Evolutionary conservation across 2,329 filamentous ascomycete genomes (phyloP).

Genomic region (Sporothrix sp.): DNA sequence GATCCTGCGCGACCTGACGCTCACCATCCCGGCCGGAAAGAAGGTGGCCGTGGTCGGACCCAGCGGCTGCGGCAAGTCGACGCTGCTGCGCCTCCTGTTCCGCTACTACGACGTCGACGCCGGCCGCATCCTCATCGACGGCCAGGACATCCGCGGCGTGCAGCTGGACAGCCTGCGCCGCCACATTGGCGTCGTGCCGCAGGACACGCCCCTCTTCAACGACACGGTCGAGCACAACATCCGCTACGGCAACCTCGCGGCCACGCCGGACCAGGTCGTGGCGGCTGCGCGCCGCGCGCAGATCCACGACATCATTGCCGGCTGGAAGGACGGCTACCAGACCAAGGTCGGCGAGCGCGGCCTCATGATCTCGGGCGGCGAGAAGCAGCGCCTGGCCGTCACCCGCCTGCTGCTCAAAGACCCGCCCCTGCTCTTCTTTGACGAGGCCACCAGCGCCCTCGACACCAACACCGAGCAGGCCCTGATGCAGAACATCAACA

Average conservation of each 20-base stretch:
- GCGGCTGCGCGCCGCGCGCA: conserved; percentile 73
- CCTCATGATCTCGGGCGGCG: conserved; percentile 39
- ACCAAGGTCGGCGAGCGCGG: conserved; percentile 64
- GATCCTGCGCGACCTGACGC: conserved; percentile 72
- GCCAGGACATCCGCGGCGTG: conserved; percentile 80
- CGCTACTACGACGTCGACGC: conserved; percentile 84
- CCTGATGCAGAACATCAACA: conserved; percentile 84
- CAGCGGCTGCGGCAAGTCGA: conserved; percentile 93
- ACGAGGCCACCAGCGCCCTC: conserved; percentile 21
- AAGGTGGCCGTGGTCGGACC: conserved; percentile 95
- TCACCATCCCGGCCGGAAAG: conserved; percentile 90
- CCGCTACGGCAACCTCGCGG: conserved; percentile 70
- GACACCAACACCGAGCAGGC: conserved; percentile 70
- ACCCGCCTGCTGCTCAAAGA: conserved; percentile 30
- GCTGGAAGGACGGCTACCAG: conserved; percentile 78
- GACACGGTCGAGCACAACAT: conserved; percentile 95
- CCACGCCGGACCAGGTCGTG: conserved; percentile 60
- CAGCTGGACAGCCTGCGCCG: conserved; percentile 71
- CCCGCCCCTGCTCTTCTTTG: conserved; percentile 29
- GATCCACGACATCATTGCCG: conserved; percentile 71
- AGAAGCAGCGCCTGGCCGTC: conserved; percentile 47
- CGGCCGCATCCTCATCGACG: conserved; percentile 83
- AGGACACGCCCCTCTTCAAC: conserved; percentile 96
- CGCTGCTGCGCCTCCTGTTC: conserved; percentile 81
- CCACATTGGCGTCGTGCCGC: conserved; percentile 88